A percentile compares a stretch with the other conserved stretches of the same genome.
phyloP scores from a whole-genome alignment of 108 stramenopile genomes.

The Cyclotella sp. region DNA sequence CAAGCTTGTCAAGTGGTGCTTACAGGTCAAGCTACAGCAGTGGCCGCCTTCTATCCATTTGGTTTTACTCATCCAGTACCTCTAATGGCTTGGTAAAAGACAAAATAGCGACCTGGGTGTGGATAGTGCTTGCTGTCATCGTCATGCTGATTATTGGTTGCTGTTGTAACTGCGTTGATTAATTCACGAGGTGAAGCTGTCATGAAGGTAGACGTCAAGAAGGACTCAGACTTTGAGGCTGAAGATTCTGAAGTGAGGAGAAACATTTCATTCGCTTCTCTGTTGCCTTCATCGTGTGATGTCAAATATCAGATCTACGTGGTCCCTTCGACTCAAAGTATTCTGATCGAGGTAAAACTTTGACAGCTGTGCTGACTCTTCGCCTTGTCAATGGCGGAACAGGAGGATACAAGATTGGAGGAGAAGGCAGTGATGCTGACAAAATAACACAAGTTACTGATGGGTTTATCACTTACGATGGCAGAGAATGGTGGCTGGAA shows the following conservation, averaged over 20 bases:
- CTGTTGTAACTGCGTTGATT: not conserved
- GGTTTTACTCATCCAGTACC: too few species aligned
- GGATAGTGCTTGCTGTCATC: too few species aligned
- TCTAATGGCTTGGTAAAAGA: too few species aligned
- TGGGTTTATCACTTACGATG: slow-evolving; percentile 25
- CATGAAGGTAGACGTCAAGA: not conserved
- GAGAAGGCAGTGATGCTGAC: slow-evolving; percentile 25
- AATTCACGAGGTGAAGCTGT: not conserved
- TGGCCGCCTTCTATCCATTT: too few species aligned
- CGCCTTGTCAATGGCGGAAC: slow-evolving; percentile 2
- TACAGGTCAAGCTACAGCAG: too few species aligned
- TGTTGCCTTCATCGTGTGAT: not conserved
- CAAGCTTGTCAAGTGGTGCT: too few species aligned
- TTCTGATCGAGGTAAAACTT: slow-evolving; percentile 21
- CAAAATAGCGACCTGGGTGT: too few species aligned
- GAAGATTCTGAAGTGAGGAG: slow-evolving; percentile 23
- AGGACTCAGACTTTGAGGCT: not conserved
- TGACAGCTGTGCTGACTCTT: slow-evolving; percentile 4
- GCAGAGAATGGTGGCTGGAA: slow-evolving; percentile 44
- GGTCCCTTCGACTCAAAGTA: too few species aligned
- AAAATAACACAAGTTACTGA: slow-evolving; percentile 21
- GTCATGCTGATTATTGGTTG: too few species aligned
- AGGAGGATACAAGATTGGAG: slow-evolving; percentile 21
- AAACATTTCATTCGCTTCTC: not conserved
- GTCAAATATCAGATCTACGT: slow-evolving; percentile 17